Evolutionary conservation across 176 grass and related monocot species (phyloP), one percentile per base, ranked within the genome.

Genomic region (Elymus sibiricus): DNA sequence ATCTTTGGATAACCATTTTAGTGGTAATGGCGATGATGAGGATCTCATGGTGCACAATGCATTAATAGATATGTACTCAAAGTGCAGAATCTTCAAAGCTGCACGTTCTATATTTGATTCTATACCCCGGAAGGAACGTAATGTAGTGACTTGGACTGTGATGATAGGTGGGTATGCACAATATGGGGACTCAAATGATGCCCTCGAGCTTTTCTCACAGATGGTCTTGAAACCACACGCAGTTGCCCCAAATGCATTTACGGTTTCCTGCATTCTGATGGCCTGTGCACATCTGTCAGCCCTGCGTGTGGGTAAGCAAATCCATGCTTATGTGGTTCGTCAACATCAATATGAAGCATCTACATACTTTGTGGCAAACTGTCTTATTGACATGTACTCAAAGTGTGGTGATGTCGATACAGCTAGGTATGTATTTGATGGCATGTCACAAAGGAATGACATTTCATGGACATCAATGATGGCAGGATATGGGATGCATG

Each of bases 51-150:
- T 97, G 67, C 56, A 91, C 58, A 97, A 97, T 86, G 78, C 92
- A 46, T 86, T 97, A 39, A 91, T 97, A 81, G 95, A 94, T 79
- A 94, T 97, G 95, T 97, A 97, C 88, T 92, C 92, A n/a, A 97
- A 97, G 88, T 97, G 90, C 78, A 83, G 84, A 79, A 91, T 80
- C 58, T 91, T 97, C 68, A 81, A 71, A 76, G 44, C 22, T 74
- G 95, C 95, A 26, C 78, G 39, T 38, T 87, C 81, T 84, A 89
- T 97, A 76, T 94, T 94, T 84, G 68, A 90, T 67, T 87, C 77
- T 81, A 92, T 92, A 90, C 88, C 90, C 67, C 78, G 24, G 61
- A 77, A 59, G 47, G 78, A 89, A 60, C 87, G 92, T 37, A 92
- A 91, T 82, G 90, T 97, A 12, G 95, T 97, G 39, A 93, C 90